Evolutionary conservation across 75 land plant genomes (phyloP).

Genomic region (Selaginella tamariscina): DNA sequence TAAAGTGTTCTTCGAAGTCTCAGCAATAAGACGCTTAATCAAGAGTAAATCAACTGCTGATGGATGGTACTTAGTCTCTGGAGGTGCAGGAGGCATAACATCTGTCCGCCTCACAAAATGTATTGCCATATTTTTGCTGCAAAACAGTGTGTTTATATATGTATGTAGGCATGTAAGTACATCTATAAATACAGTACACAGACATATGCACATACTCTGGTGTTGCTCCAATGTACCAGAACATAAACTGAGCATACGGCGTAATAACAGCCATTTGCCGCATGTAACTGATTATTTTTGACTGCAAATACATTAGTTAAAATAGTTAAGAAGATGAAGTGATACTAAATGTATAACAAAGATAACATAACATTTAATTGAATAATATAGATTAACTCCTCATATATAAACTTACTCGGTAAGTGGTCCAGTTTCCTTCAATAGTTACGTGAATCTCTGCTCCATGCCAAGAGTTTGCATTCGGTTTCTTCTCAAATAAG

Average conservation of each 20-base stretch:
- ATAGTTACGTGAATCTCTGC: slow-evolving; percentile 98
- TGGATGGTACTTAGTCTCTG: slow-evolving; percentile 93
- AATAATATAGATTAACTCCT: not conserved
- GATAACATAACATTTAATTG: no score
- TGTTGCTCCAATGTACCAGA: slow-evolving; percentile 56
- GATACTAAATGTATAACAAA: no score
- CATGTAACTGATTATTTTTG: slow-evolving; percentile 91
- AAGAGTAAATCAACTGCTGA: slow-evolving; percentile 91
- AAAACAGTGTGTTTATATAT: not conserved
- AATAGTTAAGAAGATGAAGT: not conserved
- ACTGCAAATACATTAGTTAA: slow-evolving; percentile 38
- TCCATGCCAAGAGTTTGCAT: slow-evolving; percentile 76
- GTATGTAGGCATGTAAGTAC: not conserved
- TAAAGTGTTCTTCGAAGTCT: slow-evolving; percentile 70
- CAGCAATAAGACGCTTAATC: slow-evolving; percentile 84
- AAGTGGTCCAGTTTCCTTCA: slow-evolving; percentile 98
- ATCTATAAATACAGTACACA: not conserved
- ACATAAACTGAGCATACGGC: slow-evolving; percentile 94
- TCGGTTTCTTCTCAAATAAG: slow-evolving; percentile 75
- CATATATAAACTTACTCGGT: slow-evolving; percentile 49
- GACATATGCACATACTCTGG: slow-evolving; percentile 52
- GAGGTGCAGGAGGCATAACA: slow-evolving; percentile 88
- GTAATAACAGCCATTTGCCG: slow-evolving; percentile 99
- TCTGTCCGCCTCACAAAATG: slow-evolving; percentile 87
- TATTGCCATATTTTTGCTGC: slow-evolving; percentile 83